Evolutionary conservation across 2,329 filamentous ascomycete genomes (phyloP).

Genomic region (Fonsecaea monophora): DNA sequence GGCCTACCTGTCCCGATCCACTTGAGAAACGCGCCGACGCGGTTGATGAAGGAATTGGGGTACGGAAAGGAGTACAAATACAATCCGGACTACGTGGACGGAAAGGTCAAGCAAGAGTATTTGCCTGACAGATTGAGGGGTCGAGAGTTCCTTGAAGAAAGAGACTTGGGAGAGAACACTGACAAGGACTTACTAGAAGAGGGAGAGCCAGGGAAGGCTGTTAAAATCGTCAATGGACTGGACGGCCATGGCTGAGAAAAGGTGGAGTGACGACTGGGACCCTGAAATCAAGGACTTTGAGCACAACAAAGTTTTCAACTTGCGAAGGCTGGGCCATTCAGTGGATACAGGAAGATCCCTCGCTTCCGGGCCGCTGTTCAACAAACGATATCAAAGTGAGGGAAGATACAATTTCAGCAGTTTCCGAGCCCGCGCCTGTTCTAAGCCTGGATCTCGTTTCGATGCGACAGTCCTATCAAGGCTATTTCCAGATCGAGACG

Average conservation of each 20-base stretch:
- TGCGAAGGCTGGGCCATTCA: neutral
- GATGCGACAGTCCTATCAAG: neutral
- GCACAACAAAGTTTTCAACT: neutral
- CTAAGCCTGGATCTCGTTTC: neutral
- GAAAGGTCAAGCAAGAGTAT: conserved; percentile 85
- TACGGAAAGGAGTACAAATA: conserved; percentile 96
- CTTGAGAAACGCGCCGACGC: conserved; percentile 87
- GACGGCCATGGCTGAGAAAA: neutral
- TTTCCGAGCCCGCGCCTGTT: neutral
- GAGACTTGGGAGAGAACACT: conserved; percentile 77
- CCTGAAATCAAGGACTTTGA: neutral
- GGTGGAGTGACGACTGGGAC: neutral
- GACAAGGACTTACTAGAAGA: conserved; percentile 57
- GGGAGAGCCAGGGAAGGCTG: neutral
- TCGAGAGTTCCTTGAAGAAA: conserved; percentile 76
- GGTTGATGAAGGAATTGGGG: conserved; percentile 89
- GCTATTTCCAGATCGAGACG: neutral
- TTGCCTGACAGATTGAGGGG: conserved; percentile 78
- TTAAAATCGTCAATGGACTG: neutral
- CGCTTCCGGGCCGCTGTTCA: neutral
- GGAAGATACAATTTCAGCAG: neutral
- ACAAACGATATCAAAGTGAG: neutral
- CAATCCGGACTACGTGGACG: conserved; percentile 86
- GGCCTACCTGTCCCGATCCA: conserved; percentile 83
- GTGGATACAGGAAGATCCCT: neutral